Conservation (phyloP, 306 rosid species). For the Casuarina cunninghamiana region DNA sequence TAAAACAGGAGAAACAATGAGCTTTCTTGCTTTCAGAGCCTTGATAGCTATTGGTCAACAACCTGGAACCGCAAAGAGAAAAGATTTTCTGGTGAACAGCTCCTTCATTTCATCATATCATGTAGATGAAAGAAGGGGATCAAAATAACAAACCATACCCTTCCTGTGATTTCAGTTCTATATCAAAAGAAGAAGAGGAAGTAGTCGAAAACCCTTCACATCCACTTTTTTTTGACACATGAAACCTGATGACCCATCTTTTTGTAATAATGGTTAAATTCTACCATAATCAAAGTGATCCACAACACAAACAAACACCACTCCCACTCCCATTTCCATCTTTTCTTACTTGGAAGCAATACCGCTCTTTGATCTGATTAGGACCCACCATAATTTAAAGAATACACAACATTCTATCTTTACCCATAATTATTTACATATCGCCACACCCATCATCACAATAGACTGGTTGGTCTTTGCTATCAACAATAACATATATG, state of each 20-base stretch:
- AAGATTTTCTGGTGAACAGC: slow-evolving; percentile 18
- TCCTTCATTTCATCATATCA: slow-evolving; percentile 1
- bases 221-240: background rate
- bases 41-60: slow-evolving; percentile 58
- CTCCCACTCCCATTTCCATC: background rate
- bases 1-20: slow-evolving; percentile 33
- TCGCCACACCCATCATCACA: background rate
- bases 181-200: background rate
- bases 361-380: background rate
- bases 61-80: slow-evolving; percentile 42
- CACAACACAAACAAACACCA: background rate
- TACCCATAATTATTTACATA: background rate
- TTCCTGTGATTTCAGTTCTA: background rate
- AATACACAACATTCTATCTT: background rate
- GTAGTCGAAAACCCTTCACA: background rate
- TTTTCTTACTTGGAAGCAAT: background rate
- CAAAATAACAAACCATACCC: too few species aligned
- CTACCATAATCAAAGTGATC: background rate
- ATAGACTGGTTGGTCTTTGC: background rate
- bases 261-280: background rate
- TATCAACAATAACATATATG: background rate
- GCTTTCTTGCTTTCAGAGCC: slow-evolving; percentile 72
- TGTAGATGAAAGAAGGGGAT: too few species aligned
- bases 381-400: background rate
- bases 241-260: background rate